These are phyloP conservation scores for Botryotinia globosa DNA, from an alignment of 2,329 filamentous ascomycete genomes.

Conservation along the genomic window DNA sequence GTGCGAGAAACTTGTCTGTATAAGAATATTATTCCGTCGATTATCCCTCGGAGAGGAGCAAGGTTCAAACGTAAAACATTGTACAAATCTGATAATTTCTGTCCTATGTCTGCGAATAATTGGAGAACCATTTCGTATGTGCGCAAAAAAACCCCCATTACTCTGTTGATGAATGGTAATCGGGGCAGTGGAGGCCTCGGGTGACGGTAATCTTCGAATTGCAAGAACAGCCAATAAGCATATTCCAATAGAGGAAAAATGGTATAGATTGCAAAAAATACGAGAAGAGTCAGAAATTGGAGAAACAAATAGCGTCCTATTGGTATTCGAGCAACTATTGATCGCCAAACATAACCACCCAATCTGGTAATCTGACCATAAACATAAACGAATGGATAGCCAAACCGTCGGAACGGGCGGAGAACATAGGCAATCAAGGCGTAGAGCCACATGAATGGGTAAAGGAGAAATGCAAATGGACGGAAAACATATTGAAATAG, in stretches of 20 bases:
- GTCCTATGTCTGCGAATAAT: neutral
- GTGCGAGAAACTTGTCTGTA: neutral
- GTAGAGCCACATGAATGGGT: neutral
- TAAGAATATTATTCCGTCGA: neutral
- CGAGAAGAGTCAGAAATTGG: neutral
- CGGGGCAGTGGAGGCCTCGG: neutral
- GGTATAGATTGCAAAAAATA: neutral
- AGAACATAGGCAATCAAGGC: neutral
- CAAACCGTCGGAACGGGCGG: neutral
- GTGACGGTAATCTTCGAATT: neutral
- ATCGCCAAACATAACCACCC: neutral
- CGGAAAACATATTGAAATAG: neutral
- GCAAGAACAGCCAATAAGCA: neutral
- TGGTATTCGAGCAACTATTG: neutral
- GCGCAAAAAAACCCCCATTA: neutral
- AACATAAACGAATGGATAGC: neutral
- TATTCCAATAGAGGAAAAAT: neutral
- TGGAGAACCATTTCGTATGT: neutral
- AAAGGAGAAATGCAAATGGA: neutral
- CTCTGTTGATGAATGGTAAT: neutral
- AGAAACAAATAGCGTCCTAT: accelerated
- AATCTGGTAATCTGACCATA: neutral
- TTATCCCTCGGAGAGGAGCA: neutral
- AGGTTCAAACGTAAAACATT: neutral
- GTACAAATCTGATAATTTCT: neutral